Evolutionary conservation across 768 basidiomycete genomes (phyloP).

Genomic region (Phanerodontia chrysosporium): DNA sequence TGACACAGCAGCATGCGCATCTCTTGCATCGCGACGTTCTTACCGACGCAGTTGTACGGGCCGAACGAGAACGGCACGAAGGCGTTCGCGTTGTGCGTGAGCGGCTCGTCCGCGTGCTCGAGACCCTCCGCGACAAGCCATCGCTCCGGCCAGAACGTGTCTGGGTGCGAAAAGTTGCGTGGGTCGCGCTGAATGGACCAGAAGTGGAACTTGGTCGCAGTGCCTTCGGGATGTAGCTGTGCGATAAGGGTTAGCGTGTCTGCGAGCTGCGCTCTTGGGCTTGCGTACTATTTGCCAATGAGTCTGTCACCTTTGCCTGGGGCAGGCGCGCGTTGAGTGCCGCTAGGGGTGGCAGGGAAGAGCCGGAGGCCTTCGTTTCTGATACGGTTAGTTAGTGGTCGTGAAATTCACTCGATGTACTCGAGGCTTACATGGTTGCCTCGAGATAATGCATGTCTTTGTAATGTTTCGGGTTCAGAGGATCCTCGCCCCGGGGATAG

Average conservation of each 20-base stretch:
- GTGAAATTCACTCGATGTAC: too few relatives aligned
- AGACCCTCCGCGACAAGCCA: conserved; percentile 25
- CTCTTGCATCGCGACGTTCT: conserved; percentile 37
- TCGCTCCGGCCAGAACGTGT: conserved; percentile 41
- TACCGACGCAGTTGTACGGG: conserved; percentile 49
- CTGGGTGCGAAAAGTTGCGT: conserved; percentile 39
- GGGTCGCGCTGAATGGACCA: conserved; percentile 42
- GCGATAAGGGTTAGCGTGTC: neutral
- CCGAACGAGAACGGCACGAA: conserved; percentile 46
- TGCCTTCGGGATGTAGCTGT: conserved; percentile 40
- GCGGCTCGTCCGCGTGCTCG: neutral
- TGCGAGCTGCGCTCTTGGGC: neutral
- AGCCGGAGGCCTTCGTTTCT: conserved; percentile 47
- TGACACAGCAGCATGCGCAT: conserved; percentile 28
- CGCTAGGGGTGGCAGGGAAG: conserved; percentile 38
- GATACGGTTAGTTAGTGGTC: neutral
- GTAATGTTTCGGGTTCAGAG: conserved; percentile 21
- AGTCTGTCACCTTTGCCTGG: conserved; percentile 27
- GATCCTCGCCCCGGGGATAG: conserved; percentile 26
- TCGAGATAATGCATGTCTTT: conserved; percentile 30
- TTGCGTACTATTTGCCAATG: conserved; percentile 29
- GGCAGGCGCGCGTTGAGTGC: conserved; percentile 20
- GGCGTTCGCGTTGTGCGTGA: conserved; percentile 22
- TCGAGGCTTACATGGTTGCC: conserved; percentile 28
- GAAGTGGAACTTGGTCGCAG: conserved; percentile 30